Evolutionary conservation across 2,329 filamentous ascomycete species (phyloP).

Genomic region (Aspergillus sp.): DNA sequence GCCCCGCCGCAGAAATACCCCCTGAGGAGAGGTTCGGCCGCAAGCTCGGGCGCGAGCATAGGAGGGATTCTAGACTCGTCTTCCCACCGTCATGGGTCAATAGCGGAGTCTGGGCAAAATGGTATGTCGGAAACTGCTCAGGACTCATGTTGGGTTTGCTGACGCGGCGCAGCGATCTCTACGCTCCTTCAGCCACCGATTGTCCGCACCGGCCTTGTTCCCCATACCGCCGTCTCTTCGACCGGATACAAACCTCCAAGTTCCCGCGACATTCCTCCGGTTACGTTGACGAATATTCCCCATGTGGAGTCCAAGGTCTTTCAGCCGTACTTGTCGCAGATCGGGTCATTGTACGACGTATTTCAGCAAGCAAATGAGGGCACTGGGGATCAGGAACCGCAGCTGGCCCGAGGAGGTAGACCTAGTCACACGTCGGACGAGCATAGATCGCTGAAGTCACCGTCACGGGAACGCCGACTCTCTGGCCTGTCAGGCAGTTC

Average conservation of each 20-base stretch:
- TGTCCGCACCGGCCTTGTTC: constrained; percentile 73
- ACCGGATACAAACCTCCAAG: constrained; percentile 75
- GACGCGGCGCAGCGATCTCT: constrained; percentile 60
- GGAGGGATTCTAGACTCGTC: constrained; percentile 69
- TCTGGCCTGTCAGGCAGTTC: constrained; percentile 35
- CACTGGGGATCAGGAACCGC: constrained; percentile 52
- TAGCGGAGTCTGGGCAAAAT: constrained; percentile 73
- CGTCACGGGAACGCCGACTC: constrained; percentile 33
- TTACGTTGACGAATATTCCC: constrained; percentile 78
- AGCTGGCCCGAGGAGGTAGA: constrained; percentile 38
- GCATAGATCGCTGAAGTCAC: constrained; percentile 40
- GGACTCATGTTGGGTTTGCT: constrained; percentile 3
- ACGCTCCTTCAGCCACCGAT: constrained; percentile 88
- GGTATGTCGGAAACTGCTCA: constrained; percentile 37
- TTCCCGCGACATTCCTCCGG: constrained; percentile 81
- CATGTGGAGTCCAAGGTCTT: constrained; percentile 74
- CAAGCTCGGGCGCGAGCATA: constrained; percentile 80
- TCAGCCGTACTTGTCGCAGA: constrained; percentile 71
- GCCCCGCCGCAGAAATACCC: constrained; percentile 25
- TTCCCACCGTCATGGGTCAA: constrained; percentile 47
- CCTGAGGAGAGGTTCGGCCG: constrained; percentile 64
- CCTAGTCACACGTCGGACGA: constrained; percentile 38
- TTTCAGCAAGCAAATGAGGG: constrained; percentile 74
- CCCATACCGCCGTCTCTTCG: constrained; percentile 60
- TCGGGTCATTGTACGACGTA: constrained; percentile 80